Conservation (phyloP, 768 basidiomycete genomes). For the Trichaptum fuscoviolaceum region DNA sequence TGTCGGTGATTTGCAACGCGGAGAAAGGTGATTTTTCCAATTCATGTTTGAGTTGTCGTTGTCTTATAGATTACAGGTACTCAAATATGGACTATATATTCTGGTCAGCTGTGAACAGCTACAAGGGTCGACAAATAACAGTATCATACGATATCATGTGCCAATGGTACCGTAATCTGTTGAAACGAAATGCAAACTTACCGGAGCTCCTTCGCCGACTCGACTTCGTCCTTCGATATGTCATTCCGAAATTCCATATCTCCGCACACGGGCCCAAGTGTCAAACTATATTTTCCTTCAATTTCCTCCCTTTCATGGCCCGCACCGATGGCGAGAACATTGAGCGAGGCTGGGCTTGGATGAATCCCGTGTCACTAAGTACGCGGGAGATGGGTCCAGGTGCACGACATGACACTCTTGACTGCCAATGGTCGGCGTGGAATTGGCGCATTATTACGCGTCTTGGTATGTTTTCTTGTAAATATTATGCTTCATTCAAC, state of each 20-base stretch:
- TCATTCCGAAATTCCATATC: constrained; percentile 11
- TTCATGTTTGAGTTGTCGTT: not conserved
- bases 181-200: constrained; percentile 11
- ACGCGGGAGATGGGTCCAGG: constrained; percentile 27
- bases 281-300: constrained; percentile 14
- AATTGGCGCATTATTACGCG: too few relatives aligned
- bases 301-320: constrained; percentile 16
- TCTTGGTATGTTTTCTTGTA: too few relatives aligned
- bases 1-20: constrained; percentile 28
- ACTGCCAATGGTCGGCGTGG: not conserved
- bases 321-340: constrained; percentile 27
- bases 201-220: not conserved
- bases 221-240: not conserved
- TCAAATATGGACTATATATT: constrained; percentile 27
- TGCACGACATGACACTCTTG: constrained; percentile 17
- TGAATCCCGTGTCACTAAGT: constrained; percentile 19
- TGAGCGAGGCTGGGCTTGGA: constrained; percentile 22
- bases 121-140: constrained; percentile 5
- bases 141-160: constrained; percentile 26
- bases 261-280: constrained; percentile 6
- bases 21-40: constrained; percentile 22
- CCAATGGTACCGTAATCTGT: constrained; percentile 16
- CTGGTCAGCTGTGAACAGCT: constrained; percentile 11
- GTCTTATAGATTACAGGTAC: constrained; percentile 12
- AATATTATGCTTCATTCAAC: too few relatives aligned